Base-by-base conservation (phyloP, 148 eudicot genomes). In the Rhododendron ferrugineum region DNA sequence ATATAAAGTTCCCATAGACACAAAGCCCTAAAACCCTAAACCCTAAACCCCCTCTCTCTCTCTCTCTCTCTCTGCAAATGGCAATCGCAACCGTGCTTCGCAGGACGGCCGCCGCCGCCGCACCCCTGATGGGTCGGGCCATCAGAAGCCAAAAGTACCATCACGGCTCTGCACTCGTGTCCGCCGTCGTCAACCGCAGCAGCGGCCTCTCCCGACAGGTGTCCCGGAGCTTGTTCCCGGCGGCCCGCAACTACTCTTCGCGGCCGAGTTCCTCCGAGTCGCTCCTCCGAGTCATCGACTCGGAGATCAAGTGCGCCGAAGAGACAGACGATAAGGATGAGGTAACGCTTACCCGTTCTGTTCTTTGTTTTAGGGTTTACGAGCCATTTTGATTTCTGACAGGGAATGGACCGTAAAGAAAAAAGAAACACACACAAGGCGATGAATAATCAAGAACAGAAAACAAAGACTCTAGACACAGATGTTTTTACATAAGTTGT, bases 261-360 rank as follows among this genome's bases (percentile, higher is more conserved):
- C 49, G 52, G 40, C 32, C 86, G 0, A 62, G 78, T 26, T 84
- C 93, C 20, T 94, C 92, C 74, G 84, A 84, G 58, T 85, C 87
- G 42, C 93, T 96, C 44, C 58, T 96, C 20, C 85, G 86, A 68
- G 90, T 92, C 34, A 62, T 96, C 26, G 88, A 91, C 2, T 82
- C 89, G 40, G 98, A 96, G 86, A 91, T 96, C 73, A 68, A 85
- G 6, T 90, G 90, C 73, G 94, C 92, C 73, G 84, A 86, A 11
- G 93, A 94, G 72, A 85, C 93, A 15, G 90, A 90, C 4, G 93
- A 89, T 0, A 44, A 14, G 3, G 90, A 77, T 6, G 85, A 88
- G 92, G 94, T 93, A 1, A 20, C 28, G 86, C 49, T 9, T 83
- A 37, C 79, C 80, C 20, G 56, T 84, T 28, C 11, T 44, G 26